Percentiles rank a stretch among this genome's conserved stretches.
phyloP scores from a whole-genome alignment of 2,329 filamentous ascomycete species.

The Epichloe amarillans region DNA sequence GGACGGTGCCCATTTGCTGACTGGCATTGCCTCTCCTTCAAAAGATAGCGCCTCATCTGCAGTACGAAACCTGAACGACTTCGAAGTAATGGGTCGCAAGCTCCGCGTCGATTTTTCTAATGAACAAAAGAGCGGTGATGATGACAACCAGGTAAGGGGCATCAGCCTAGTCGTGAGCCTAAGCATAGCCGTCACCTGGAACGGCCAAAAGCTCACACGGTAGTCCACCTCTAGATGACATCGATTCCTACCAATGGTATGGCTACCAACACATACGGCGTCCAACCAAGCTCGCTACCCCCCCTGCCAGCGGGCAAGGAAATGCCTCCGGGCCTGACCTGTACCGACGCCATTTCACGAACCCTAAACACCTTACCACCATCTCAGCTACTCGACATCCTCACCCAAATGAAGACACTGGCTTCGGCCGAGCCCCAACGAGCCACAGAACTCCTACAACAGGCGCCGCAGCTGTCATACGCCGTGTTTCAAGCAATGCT shows the following conservation, averaged over 20 bases:
- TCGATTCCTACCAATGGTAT: conserved; percentile 21
- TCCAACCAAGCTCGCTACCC: conserved; percentile 46
- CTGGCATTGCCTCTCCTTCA: conserved; percentile 8
- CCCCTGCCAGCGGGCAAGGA: conserved; percentile 76
- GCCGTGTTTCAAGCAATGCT: conserved; percentile 91
- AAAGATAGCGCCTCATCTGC: conserved; percentile 74
- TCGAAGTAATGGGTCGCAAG: conserved; percentile 89
- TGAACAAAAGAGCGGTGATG: conserved; percentile 65
- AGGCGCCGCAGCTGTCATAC: conserved; percentile 85
- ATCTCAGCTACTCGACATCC: conserved; percentile 80
- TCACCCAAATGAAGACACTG: conserved; percentile 86
- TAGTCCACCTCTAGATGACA: conserved; percentile 5
- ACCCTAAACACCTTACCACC: conserved; percentile 79
- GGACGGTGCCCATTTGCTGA: neutral
- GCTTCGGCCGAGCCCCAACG: conserved; percentile 70
- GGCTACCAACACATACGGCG: conserved; percentile 17
- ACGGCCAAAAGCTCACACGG: neutral
- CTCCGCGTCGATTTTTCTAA: conserved; percentile 93
- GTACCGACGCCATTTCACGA: conserved; percentile 81
- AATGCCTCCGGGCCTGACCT: conserved; percentile 67
- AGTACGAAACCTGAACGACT: conserved; percentile 88
- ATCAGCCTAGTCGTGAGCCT: neutral
- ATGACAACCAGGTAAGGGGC: conserved; percentile 18
- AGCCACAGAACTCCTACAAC: conserved; percentile 72
- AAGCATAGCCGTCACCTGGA: neutral